phyloP scores from a whole-genome alignment of 306 rosid species.

The Lathyrus sativus region DNA sequence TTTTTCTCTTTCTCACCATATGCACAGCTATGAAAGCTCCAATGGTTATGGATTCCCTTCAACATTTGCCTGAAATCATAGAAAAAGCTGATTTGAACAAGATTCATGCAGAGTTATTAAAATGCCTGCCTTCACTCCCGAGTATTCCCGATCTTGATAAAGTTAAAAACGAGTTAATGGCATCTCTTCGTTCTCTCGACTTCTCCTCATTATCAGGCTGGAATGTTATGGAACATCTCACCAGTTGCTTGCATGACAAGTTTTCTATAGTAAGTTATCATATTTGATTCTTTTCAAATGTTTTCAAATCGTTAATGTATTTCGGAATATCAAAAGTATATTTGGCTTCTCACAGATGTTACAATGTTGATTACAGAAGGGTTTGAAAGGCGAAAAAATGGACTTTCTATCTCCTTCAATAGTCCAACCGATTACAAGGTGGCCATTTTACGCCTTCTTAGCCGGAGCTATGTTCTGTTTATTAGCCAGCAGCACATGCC shows the following conservation, averaged over 20 bases:
- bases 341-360: not conserved
- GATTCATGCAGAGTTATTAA: conserved; percentile 50
- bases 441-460: conserved; percentile 65
- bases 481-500: conserved; percentile 67
- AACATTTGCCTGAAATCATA: conserved; percentile 41
- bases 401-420: conserved; percentile 42
- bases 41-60: conserved; percentile 46
- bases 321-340: not conserved
- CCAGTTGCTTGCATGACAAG: conserved; percentile 49
- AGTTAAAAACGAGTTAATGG: conserved; percentile 37
- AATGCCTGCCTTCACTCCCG: conserved; percentile 52
- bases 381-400: conserved; percentile 40
- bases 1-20: conserved; percentile 60
- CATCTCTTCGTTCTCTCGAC: conserved; percentile 46
- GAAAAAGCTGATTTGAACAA: conserved; percentile 47
- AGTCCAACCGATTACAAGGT: conserved; percentile 51
- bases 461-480: conserved; percentile 72
- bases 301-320: not conserved
- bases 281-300: conserved; percentile 1
- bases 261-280: conserved; percentile 43
- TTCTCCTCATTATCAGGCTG: conserved; percentile 50
- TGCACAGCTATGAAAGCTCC: conserved; percentile 57
- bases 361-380: conserved; percentile 41
- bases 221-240: conserved; percentile 45
- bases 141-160: conserved; percentile 45